A percentile compares a stretch with the other conserved stretches of the same genome.
phyloP scores from a whole-genome alignment of 208 protist genomes.

The Balamuthia mandrillaris region DNA sequence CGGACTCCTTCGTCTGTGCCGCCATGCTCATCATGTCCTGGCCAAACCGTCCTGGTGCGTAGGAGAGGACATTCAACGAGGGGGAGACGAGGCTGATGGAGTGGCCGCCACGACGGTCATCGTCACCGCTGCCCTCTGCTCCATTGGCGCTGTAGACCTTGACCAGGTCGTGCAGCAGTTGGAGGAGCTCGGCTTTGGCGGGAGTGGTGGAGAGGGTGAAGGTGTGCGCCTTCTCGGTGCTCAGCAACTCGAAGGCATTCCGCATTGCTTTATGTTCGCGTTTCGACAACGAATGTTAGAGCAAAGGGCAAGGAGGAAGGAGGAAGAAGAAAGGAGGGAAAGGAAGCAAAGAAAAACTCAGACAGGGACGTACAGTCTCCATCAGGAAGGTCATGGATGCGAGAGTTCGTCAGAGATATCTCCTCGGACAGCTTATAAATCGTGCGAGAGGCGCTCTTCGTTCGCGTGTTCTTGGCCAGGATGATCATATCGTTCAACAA shows the following conservation, averaged over 20 bases:
- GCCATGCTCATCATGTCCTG: neutral
- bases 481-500: slow-evolving; percentile 14
- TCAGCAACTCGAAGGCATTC: slow-evolving; percentile 19
- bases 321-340: no score
- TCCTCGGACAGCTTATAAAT: slow-evolving; percentile 26
- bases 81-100: slow-evolving; percentile 7
- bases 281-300: no score
- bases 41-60: neutral
- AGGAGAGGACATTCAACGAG: no score
- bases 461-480: neutral
- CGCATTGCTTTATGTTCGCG: neutral
- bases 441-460: neutral
- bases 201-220: neutral
- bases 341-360: no score
- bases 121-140: neutral
- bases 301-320: no score
- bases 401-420: neutral
- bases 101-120: neutral
- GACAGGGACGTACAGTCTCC: neutral
- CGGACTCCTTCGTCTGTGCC: slow-evolving; percentile 9
- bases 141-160: slow-evolving; percentile 16
- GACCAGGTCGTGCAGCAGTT: slow-evolving; percentile 19
- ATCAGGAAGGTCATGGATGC: neutral
- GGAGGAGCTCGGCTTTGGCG: neutral
- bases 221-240: neutral